Evolutionary conservation across 148 eudicot genomes (phyloP).

Genomic region (Nepenthes gracilis): DNA sequence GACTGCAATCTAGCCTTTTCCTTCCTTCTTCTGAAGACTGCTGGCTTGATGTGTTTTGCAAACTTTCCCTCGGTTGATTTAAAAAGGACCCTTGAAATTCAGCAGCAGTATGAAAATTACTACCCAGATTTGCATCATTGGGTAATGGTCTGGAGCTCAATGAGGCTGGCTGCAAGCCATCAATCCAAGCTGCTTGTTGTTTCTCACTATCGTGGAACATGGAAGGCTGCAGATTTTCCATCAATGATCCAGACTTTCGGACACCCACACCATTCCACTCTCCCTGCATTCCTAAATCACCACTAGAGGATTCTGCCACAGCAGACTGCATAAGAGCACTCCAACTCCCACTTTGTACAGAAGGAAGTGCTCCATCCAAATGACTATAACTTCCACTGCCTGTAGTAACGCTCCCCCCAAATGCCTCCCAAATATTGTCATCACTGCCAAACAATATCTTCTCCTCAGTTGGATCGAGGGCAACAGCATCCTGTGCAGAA

Average conservation of each 20-base stretch:
- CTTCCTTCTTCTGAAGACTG: slow-evolving; percentile 33
- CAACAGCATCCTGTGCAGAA: slow-evolving; percentile 18
- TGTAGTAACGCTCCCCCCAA: slow-evolving; percentile 19
- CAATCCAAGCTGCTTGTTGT: slow-evolving; percentile 21
- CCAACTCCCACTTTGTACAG: slow-evolving; percentile 68
- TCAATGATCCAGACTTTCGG: slow-evolving; percentile 32
- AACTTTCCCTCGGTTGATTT: slow-evolving; percentile 17
- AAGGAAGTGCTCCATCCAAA: slow-evolving; percentile 22
- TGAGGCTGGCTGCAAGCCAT: slow-evolving; percentile 19
- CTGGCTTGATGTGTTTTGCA: slow-evolving; percentile 15
- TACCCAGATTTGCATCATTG: slow-evolving; percentile 6
- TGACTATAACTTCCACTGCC: slow-evolving; percentile 18
- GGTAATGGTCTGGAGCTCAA: slow-evolving; percentile 19
- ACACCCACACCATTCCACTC: slow-evolving; percentile 58
- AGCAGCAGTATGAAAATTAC: slow-evolving; percentile 7
- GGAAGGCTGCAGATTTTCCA: slow-evolving; percentile 25
- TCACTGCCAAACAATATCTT: slow-evolving; percentile 52
- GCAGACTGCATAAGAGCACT: slow-evolving; percentile 87
- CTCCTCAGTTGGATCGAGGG: slow-evolving; percentile 56
- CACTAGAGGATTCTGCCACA: slow-evolving; percentile 62
- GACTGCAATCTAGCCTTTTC: slow-evolving; percentile 36
- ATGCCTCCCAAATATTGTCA: slow-evolving; percentile 42
- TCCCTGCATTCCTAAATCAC: slow-evolving; percentile 50
- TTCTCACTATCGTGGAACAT: slow-evolving; percentile 20
- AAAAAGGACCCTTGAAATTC: slow-evolving; percentile 22